A percentile compares a stretch with the other conserved stretches of the same genome.
These are phyloP conservation scores for Globisporangium okanoganense DNA, from an alignment of 352 stramenopile genomes.

Conservation along the genomic window DNA sequence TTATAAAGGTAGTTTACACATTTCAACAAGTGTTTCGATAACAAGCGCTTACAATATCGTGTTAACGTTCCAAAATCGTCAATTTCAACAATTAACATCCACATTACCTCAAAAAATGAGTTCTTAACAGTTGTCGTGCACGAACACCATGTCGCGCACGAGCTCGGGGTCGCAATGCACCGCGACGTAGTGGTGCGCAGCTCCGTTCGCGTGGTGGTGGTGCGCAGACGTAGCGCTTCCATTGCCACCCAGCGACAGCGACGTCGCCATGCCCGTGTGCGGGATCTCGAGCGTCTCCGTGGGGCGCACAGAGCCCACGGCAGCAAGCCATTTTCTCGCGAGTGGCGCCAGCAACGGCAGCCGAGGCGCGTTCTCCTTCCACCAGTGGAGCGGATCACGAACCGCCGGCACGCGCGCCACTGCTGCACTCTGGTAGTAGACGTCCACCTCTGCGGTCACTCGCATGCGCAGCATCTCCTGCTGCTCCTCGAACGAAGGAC, in stretches of 20 bases:
- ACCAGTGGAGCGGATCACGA: constrained; percentile 43
- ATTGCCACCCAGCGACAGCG: constrained; percentile 10
- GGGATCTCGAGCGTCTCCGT: constrained; percentile 21
- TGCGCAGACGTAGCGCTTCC: background rate
- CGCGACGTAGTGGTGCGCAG: constrained; percentile 16
- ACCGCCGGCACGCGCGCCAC: constrained; percentile 30
- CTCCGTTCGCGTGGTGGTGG: constrained; percentile 11
- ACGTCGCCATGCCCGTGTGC: constrained; percentile 11
- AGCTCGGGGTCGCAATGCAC: constrained; percentile 44
- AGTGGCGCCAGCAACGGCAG: constrained; percentile 39
- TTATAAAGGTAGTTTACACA: too few species aligned
- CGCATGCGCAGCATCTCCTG: constrained; percentile 27
- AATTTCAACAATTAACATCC: constrained; percentile 1
- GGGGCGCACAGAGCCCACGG: constrained; percentile 34
- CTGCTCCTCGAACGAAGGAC: constrained; percentile 25
- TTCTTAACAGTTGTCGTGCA: constrained; percentile 44
- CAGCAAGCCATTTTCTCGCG: constrained; percentile 43
- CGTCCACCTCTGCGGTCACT: constrained; percentile 33
- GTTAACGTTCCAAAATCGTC: background rate
- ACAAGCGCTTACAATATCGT: too few species aligned
- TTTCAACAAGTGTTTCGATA: too few species aligned
- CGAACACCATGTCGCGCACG: constrained; percentile 42
- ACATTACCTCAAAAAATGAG: too few species aligned
- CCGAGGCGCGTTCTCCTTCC: constrained; percentile 28
- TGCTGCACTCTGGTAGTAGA: constrained; percentile 37